Evolutionary conservation across 2,329 filamentous ascomycete genomes (phyloP), one percentile per base, ranked within the genome.

Genomic region (Trichoderma oligosporum): DNA sequence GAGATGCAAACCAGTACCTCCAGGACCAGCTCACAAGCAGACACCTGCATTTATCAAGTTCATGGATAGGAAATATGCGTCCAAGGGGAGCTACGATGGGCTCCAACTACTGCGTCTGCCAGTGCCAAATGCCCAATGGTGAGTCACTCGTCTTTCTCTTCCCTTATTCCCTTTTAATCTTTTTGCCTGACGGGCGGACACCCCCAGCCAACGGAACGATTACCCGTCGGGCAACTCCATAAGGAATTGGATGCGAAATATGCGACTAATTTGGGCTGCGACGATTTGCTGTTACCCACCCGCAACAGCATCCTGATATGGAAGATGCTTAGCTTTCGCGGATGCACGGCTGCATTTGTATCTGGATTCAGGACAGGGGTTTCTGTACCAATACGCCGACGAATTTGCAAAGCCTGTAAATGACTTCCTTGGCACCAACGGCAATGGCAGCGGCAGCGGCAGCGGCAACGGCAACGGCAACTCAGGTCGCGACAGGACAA

Each of bases 61-160:
- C 48, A 72, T 68, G 65, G 69, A 73, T 45, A 66, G 65, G 1
- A 69, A 67, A 11, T 60, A 67, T 44, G 68, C 69, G 2, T 52
- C 58, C 14, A 67, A 73, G 5, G 70, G 66, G 4, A 70, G 70
- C 2, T 74, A 70, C 52, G 60, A 69, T 39, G 62, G 71, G 7
- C 61, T 74, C 20, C 59, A 65, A 6, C 66, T 70, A 63, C 64
- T 75, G 27, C 60, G 60, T 27, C 61, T 74, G 46, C 73, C 72
- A 1, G 69, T 75, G 1, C 53, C 75, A 27, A 69, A 75, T 52
- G 69, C 69, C n/a, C n/a, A 72, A 72, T 58, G 73, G 72, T 73
- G 63, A 64, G 70, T 62, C 41, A 20, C 24, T 31, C 20, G 16
- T 25, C 18, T 35, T 20, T 47, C 18, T 29, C 20, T 33, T 51